A percentile compares a stretch with the other conserved stretches of the same genome.
Evolutionary conservation across 768 basidiomycete genomes (phyloP).

Genomic region (Macrocybe gigantea): DNA sequence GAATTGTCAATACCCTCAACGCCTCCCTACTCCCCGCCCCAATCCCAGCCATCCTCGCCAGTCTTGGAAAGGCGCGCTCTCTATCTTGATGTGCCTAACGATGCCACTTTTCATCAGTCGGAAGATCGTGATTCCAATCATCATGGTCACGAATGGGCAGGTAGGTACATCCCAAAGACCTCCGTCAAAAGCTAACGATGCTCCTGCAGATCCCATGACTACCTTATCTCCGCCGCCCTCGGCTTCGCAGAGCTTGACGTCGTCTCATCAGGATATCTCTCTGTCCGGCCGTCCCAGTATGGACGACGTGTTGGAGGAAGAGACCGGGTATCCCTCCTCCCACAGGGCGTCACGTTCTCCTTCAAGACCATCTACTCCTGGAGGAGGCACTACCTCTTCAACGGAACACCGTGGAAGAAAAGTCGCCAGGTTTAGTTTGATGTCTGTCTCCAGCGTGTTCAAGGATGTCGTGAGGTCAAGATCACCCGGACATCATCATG

Average conservation of each 20-base stretch:
- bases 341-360: neutral
- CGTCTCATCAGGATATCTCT: no score
- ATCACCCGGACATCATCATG: slow-evolving; percentile 12
- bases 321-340: no score
- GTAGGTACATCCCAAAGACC: no score
- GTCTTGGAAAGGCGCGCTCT: neutral
- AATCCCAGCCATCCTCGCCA: slow-evolving; percentile 10
- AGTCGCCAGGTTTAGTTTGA: slow-evolving; percentile 44
- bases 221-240: no score
- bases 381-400: neutral
- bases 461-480: slow-evolving; percentile 44
- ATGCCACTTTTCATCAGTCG: no score
- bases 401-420: slow-evolving; percentile 15
- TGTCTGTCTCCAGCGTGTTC: slow-evolving; percentile 43
- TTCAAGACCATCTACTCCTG: slow-evolving; percentile 9
- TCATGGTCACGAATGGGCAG: no score
- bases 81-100: neutral
- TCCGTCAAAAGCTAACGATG: no score
- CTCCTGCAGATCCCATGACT: no score
- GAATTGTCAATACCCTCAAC: slow-evolving; percentile 22
- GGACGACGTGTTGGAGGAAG: no score
- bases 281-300: no score
- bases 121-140: no score
- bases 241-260: no score
- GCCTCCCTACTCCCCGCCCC: slow-evolving; percentile 24